Conservation (phyloP, 108 stramenopile species). For the Pelagomonas calceolata region DNA sequence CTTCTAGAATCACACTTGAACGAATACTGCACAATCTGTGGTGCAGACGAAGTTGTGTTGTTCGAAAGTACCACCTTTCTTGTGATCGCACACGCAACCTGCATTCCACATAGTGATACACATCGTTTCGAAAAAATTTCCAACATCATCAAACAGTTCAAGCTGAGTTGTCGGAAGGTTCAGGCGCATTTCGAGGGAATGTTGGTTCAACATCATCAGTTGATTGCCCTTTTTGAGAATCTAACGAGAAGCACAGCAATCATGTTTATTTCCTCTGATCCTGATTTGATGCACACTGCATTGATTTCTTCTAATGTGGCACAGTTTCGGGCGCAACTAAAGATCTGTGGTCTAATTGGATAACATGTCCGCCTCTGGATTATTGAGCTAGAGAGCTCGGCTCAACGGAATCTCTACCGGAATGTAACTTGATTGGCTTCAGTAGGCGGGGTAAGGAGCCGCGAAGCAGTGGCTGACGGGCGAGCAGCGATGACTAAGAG, state of each 20-base stretch:
- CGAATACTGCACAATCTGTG: constrained; percentile 81
- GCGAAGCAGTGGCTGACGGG: no score
- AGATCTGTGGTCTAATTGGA: no score
- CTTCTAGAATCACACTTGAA: constrained; percentile 78
- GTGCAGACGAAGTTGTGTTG: constrained; percentile 95
- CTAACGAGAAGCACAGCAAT: constrained; percentile 95
- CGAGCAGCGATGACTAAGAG: no score
- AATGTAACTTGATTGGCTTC: no score
- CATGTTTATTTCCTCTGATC: constrained; percentile 87
- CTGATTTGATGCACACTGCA: constrained; percentile 28
- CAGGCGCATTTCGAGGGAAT: constrained; percentile 90
- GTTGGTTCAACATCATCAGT: constrained; percentile 79
- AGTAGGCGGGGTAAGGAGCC: no score
- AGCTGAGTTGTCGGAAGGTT: constrained; percentile 86
- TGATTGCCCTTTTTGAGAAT: constrained; percentile 82
- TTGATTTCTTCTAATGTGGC: no score
- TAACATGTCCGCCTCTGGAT: no score
- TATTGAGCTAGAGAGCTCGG: no score
- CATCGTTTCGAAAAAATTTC: constrained; percentile 98
- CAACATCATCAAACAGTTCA: constrained; percentile 99
- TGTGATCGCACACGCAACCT: constrained; percentile 77
- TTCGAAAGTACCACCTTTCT: constrained; percentile 96
- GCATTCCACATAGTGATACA: constrained; percentile 75
- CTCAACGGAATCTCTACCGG: no score
- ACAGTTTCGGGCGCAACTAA: no score